Conservation (phyloP, 805 yeast species). For the Cyberlindnera samutprakarnensis region DNA sequence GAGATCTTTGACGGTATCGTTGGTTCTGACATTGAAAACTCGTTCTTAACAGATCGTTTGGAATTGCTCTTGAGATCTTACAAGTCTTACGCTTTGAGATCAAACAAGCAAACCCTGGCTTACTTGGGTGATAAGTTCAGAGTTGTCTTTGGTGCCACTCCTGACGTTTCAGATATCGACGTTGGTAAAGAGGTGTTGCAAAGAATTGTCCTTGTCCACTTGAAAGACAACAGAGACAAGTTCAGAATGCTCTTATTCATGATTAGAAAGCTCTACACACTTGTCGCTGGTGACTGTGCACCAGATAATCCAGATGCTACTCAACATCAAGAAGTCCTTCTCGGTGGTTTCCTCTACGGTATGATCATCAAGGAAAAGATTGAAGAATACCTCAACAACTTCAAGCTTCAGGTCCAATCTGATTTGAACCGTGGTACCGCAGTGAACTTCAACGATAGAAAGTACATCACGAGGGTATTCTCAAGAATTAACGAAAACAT, state of each 20-base stretch:
- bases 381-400: conserved; percentile 78
- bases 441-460: conserved; percentile 76
- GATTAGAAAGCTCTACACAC: conserved; percentile 90
- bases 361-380: conserved; percentile 95
- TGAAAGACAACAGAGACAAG: conserved; percentile 68
- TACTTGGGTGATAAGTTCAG: conserved; percentile 95
- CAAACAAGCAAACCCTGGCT: conserved; percentile 85
- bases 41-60: conserved; percentile 96
- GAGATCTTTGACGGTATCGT: conserved; percentile 95
- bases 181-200: conserved; percentile 81
- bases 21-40: conserved; percentile 78
- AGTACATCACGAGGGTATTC: conserved; percentile 76
- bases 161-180: conserved; percentile 81
- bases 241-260: conserved; percentile 83
- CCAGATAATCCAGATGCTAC: conserved; percentile 99
- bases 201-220: conserved; percentile 85
- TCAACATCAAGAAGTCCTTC: conserved; percentile 93
- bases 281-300: conserved; percentile 94
- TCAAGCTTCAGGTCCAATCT: conserved; percentile 65
- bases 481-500: conserved; percentile 82
- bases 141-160: conserved; percentile 83
- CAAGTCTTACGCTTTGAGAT: conserved; percentile 70
- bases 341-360: conserved; percentile 95
- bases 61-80: conserved; percentile 85
- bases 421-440: conserved; percentile 77